Percentiles rank a stretch among this genome's conserved stretches.
Conservation (phyloP, 306 rosid genomes). For the Pyrus betulifolia region DNA sequence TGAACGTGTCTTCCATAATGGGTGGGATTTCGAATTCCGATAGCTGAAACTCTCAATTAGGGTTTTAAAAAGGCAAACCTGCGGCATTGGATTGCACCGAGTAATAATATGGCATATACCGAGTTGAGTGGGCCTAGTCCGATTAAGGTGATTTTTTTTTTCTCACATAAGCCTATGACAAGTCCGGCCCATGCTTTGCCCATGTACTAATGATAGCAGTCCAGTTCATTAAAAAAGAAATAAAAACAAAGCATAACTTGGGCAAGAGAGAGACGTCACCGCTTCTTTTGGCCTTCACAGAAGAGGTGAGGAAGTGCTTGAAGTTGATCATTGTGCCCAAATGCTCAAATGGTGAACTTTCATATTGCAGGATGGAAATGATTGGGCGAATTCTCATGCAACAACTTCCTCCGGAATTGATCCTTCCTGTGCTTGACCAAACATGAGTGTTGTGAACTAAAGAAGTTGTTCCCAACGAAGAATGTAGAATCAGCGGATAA, state of each 20-base stretch:
- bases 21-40: not conserved
- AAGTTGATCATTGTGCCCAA: not conserved
- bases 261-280: no score
- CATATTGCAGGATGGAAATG: conserved; percentile 50
- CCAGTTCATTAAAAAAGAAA: no score
- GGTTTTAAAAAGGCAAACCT: not conserved
- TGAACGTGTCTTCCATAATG: conserved; percentile 55
- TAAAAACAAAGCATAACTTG: no score
- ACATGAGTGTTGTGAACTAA: conserved; percentile 61
- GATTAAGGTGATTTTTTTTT: no score
- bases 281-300: conserved; percentile 4
- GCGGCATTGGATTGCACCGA: not conserved
- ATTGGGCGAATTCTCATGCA: conserved; percentile 55
- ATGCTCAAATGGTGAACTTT: conserved; percentile 1
- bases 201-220: no score
- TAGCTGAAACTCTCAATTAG: not conserved
- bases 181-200: no score
- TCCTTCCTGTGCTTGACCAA: conserved; percentile 60
- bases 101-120: not conserved
- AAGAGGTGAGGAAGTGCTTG: conserved; percentile 36
- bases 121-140: not conserved
- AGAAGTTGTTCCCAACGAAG: conserved; percentile 59
- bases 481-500: conserved; percentile 32
- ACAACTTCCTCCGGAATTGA: conserved; percentile 60
- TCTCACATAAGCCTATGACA: no score